Base-by-base conservation (phyloP, 1,284 basidiomycete genomes). In the Agaricales sp. region DNA sequence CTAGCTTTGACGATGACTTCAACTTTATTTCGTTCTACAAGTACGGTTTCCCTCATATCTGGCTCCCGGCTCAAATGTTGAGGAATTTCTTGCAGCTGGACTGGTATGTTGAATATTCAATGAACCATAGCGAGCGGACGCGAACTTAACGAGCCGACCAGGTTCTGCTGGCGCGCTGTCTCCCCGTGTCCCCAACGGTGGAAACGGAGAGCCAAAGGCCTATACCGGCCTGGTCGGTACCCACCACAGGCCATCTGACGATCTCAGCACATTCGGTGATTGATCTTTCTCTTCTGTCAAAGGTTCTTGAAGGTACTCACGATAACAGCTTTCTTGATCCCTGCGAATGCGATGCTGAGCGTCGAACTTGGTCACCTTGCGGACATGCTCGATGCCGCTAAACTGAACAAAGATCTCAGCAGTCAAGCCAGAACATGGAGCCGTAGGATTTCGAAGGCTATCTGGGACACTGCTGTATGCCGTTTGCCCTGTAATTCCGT, bases 311-410 rank as follows among this genome's bases (percentile, higher is more conserved):
- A 6, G 6, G n/a, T 50, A 48, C 39, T 46, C 19, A 53, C 14
- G 19, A 16, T 25, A 2, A 11, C 46, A 86, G 82, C 85, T 2
- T 87, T 84, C 62, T 67, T 86, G 51, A 83, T 77, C 0, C 79
- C 85, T 3, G 85, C 84, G 6, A 88, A 88, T 63, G 85, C 85
- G 3, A 88, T 86, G 85, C 67, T 88, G 46, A 82, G 80, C 52
- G 82, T 87, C 14, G 84, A 88, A 58, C 64, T 87, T 38, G 64
- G 59, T 2, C 66, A 86, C 55, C 60, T 87, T 21, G 82, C 78
- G 0, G 65, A 70, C 23, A 69, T 87, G 23, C 66, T 88, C 8
- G 78, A 84, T 51, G 60, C 63, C 19, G 67, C 69, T 2, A 66
- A 67, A 3, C 66, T 75, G 49, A 64, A 72, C 16, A 63, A 61